Evolutionary conservation across 257 asterid genomes (phyloP).

Genomic region (Capsicum pubescens): DNA sequence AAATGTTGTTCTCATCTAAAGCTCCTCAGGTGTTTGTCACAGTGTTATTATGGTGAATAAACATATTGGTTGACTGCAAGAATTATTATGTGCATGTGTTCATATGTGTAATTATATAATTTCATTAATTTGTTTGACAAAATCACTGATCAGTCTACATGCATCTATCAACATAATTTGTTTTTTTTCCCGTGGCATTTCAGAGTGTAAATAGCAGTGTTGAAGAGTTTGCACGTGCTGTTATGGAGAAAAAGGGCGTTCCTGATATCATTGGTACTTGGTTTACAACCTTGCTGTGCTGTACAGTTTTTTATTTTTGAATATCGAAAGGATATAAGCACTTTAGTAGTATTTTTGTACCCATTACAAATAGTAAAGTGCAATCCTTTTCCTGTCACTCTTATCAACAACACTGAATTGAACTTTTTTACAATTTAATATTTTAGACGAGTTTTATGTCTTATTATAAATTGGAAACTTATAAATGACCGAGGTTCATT

Average conservation of each 20-base stretch:
- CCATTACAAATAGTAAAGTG: neutral
- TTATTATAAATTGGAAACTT: too few species aligned
- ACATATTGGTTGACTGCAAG: neutral
- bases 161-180: neutral
- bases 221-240: constrained; percentile 70
- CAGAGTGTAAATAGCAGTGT: constrained; percentile 78
- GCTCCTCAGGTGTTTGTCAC: constrained; percentile 7
- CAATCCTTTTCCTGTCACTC: neutral
- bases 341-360: neutral
- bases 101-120: neutral
- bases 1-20: neutral
- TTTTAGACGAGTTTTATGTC: too few species aligned
- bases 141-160: neutral
- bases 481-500: neutral
- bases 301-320: neutral
- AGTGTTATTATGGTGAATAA: neutral
- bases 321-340: neutral
- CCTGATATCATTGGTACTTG: constrained; percentile 86
- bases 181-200: constrained; percentile 14
- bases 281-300: constrained; percentile 20
- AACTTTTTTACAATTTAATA: neutral
- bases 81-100: neutral
- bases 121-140: neutral
- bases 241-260: constrained; percentile 73
- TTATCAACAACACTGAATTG: neutral